phyloP scores from a whole-genome alignment of 306 rosid species.

The Rubus parviflorus region DNA sequence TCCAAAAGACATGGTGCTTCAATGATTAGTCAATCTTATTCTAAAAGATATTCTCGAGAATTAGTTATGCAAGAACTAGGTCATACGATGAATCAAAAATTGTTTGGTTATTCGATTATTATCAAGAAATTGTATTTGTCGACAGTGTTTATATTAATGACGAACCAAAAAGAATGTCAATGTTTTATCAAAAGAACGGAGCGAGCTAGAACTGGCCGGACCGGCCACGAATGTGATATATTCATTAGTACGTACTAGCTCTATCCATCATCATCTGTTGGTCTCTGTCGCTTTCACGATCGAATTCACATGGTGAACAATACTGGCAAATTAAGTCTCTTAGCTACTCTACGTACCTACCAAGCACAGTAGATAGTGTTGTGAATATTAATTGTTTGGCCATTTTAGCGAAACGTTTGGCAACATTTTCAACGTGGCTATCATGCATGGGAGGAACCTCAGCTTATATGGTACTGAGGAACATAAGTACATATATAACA shows the following conservation, averaged over 20 bases:
- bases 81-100: no score
- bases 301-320: not conserved
- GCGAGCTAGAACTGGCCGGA: not conserved
- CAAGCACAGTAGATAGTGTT: not conserved
- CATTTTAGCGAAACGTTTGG: constrained; percentile 15
- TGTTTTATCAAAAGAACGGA: not conserved
- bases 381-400: not conserved
- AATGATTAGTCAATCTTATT: no score
- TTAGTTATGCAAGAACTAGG: no score
- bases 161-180: no score
- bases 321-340: not conserved
- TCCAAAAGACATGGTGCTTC: no score
- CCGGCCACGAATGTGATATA: not conserved
- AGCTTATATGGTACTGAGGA: not conserved
- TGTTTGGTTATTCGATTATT: no score
- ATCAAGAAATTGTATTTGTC: no score
- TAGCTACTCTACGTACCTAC: not conserved
- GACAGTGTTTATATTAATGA: no score
- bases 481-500: no score
- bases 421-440: constrained; percentile 26
- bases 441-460: constrained; percentile 32
- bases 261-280: not conserved
- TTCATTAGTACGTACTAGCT: not conserved
- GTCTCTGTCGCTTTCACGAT: not conserved
- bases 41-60: no score